phyloP scores from a whole-genome alignment of 2,329 filamentous ascomycete genomes.

The Botrytis medusae region DNA sequence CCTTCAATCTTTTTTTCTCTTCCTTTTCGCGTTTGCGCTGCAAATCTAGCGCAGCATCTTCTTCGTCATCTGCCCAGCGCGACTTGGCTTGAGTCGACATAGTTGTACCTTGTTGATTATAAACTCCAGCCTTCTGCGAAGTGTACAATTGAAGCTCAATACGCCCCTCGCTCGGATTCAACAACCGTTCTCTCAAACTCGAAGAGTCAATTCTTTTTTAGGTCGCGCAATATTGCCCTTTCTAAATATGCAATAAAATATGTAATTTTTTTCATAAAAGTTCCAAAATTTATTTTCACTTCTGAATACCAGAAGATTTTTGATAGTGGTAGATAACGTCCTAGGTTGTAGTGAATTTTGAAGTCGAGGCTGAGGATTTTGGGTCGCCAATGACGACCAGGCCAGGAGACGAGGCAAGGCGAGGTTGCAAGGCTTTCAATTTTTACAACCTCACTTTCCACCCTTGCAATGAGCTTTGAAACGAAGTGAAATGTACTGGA shows the following conservation, averaged over 20 bases:
- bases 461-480: constrained; percentile 1
- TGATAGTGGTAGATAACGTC: not conserved
- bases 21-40: constrained; percentile 80
- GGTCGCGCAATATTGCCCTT: not conserved
- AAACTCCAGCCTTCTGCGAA: not conserved
- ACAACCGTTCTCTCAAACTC: not conserved
- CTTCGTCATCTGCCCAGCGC: constrained; percentile 84
- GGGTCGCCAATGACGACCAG: constrained; percentile 19
- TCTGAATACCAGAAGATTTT: not conserved
- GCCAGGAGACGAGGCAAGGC: constrained; percentile 10
- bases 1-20: constrained; percentile 81
- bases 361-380: constrained; percentile 20
- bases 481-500: constrained; percentile 24
- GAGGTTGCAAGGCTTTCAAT: constrained; percentile 21
- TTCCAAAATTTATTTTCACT: not conserved
- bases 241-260: not conserved
- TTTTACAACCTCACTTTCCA: constrained; percentile 20
- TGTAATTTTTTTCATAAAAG: not conserved
- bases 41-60: constrained; percentile 72
- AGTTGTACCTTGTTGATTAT: not conserved
- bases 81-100: constrained; percentile 48
- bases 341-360: not conserved
- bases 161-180: not conserved
- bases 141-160: not conserved
- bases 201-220: not conserved